phyloP scores from a whole-genome alignment of 2,329 filamentous ascomycete species.

The Falciphora oryzae region DNA sequence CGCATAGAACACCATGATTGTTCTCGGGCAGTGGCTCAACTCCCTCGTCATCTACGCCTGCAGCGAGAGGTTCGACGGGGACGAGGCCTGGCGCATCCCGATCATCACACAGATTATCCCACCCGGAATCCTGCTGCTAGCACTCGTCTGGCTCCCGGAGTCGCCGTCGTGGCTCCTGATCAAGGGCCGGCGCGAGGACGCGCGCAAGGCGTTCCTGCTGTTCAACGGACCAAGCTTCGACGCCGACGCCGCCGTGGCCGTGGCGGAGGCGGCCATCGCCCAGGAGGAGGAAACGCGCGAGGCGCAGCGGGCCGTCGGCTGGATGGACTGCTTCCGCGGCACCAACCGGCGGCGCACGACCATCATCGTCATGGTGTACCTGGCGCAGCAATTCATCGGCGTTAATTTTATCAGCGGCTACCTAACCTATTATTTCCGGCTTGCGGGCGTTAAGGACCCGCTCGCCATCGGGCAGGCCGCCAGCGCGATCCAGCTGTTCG shows the following conservation, averaged over 20 bases:
- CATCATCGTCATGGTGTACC: slow-evolving; percentile 25
- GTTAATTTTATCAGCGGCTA: slow-evolving; percentile 26
- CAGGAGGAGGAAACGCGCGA: background rate
- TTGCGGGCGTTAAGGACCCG: slow-evolving; percentile 24
- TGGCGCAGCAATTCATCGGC: slow-evolving; percentile 24
- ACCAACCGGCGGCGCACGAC: slow-evolving; percentile 11
- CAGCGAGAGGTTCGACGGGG: slow-evolving; percentile 15
- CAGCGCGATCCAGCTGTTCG: slow-evolving; percentile 24
- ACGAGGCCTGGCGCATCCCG: slow-evolving; percentile 24
- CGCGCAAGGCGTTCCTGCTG: slow-evolving; percentile 17
- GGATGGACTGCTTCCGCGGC: slow-evolving; percentile 11
- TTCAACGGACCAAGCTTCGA: background rate
- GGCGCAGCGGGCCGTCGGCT: background rate
- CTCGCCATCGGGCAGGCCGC: slow-evolving; percentile 24
- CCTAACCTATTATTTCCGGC: slow-evolving; percentile 23
- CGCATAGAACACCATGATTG: slow-evolving; percentile 25
- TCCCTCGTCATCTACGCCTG: slow-evolving; percentile 21
- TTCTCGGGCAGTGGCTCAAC: slow-evolving; percentile 25
- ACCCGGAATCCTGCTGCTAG: slow-evolving; percentile 19
- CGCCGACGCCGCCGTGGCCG: background rate
- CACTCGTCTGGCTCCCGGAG: slow-evolving; percentile 22
- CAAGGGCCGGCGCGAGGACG: slow-evolving; percentile 38
- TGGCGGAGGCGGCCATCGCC: background rate
- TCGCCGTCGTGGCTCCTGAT: slow-evolving; percentile 45
- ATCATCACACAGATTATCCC: slow-evolving; percentile 25